Evolutionary conservation across 805 yeast species (phyloP).

Genomic region (Suhomyces kilbournensis): DNA sequence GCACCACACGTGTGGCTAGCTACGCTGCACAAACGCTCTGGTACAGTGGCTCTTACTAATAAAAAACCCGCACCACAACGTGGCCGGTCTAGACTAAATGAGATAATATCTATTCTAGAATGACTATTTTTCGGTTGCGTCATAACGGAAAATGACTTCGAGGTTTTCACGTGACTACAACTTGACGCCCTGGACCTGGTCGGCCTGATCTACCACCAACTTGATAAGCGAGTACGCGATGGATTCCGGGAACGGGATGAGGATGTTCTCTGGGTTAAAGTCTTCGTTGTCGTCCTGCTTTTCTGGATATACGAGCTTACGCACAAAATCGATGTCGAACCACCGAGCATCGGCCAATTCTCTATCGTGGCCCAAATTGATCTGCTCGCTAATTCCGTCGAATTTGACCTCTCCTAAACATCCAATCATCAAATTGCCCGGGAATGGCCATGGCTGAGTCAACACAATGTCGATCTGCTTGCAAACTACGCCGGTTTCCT

Average conservation of each 20-base stretch:
- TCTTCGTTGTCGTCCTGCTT: constrained; percentile 17
- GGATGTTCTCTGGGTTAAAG: constrained; percentile 34
- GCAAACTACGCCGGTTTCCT: constrained; percentile 83
- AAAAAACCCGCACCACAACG: not conserved
- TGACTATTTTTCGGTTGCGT: not conserved
- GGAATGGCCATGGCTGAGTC: constrained; percentile 98
- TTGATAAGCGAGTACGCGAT: constrained; percentile 46
- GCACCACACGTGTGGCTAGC: not conserved
- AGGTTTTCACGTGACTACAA: not conserved
- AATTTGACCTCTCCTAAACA: constrained; percentile 78
- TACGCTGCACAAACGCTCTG: not conserved
- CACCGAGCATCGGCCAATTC: constrained; percentile 85
- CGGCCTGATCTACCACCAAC: constrained; percentile 31
- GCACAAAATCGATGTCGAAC: constrained; percentile 61
- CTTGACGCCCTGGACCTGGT: constrained; percentile 2
- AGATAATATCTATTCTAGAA: not conserved
- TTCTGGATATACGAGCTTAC: constrained; percentile 29
- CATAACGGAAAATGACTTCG: not conserved
- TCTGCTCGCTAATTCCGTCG: constrained; percentile 59
- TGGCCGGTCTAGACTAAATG: not conserved
- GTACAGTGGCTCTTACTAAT: too few relatives aligned
- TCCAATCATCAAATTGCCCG: constrained; percentile 90
- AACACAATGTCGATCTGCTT: constrained; percentile 55
- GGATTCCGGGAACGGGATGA: constrained; percentile 42
- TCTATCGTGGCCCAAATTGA: constrained; percentile 76